Evolutionary conservation across 495 filamentous ascomycete genomes (phyloP).

Genomic region (Tuber brumale): DNA sequence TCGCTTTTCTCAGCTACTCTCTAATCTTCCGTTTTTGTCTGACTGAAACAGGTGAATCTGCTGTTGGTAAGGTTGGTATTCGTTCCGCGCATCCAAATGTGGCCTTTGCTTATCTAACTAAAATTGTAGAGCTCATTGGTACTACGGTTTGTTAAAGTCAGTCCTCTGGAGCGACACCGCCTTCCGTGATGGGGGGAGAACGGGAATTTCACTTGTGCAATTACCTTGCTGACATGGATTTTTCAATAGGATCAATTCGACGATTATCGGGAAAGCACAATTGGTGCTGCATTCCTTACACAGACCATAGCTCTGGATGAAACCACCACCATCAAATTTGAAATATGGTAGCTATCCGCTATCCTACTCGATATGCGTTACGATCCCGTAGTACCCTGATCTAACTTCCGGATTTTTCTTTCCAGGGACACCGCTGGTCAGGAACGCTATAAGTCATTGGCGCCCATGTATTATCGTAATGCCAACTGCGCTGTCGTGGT

Average conservation of each 20-base stretch:
- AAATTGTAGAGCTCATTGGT: conserved; percentile 83
- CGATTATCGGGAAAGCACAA: conserved; percentile 97
- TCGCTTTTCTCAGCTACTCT: not conserved
- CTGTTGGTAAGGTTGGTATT: conserved; percentile 81
- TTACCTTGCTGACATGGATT: conserved; percentile 17
- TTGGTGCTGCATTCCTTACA: conserved; percentile 96
- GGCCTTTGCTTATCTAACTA: conserved; percentile 44
- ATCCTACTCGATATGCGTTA: not conserved
- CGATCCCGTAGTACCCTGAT: not conserved
- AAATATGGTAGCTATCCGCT: conserved; percentile 66
- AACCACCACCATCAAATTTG: conserved; percentile 96
- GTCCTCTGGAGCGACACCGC: conserved; percentile 15
- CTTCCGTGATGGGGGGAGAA: not conserved
- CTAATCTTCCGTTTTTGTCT: not conserved
- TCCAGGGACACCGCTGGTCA: conserved; percentile 81
- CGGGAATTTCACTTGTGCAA: not conserved
- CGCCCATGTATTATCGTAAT: conserved; percentile 99
- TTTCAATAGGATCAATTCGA: conserved; percentile 89
- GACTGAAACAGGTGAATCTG: conserved; percentile 71
- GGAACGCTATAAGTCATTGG: conserved; percentile 95
- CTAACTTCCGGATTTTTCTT: conserved; percentile 17
- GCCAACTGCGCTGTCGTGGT: conserved; percentile 98
- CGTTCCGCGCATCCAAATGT: conserved; percentile 22
- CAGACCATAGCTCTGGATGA: conserved; percentile 98
- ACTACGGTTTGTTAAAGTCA: conserved; percentile 93